These are phyloP conservation scores for Lipomyces yamanashiensis DNA, from an alignment of 805 yeast genomes.

Conservation along the genomic window DNA sequence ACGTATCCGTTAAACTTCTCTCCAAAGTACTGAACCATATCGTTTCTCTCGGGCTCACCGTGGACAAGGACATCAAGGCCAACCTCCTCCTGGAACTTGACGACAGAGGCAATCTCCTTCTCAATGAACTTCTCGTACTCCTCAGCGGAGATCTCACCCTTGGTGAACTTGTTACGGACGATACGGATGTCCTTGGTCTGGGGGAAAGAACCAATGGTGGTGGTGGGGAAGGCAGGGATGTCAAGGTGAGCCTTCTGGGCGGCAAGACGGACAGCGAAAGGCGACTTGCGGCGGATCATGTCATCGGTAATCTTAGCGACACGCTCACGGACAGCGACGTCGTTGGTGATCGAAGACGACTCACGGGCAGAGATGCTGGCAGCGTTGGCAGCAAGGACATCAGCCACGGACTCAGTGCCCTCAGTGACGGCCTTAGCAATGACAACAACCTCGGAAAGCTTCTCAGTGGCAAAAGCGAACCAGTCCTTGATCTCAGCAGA, in stretches of 20 bases:
- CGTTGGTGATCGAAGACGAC: conserved; percentile 86
- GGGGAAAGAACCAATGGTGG: conserved; percentile 99
- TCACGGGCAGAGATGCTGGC: conserved; percentile 82
- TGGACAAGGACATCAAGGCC: conserved; percentile 98
- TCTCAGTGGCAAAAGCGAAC: conserved; percentile 99
- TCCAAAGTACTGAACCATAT: conserved; percentile 99
- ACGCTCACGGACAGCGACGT: conserved; percentile 87
- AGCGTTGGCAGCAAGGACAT: conserved; percentile 82
- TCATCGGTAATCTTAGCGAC: conserved; percentile 71
- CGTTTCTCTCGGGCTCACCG: conserved; percentile 99
- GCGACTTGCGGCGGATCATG: conserved; percentile 77
- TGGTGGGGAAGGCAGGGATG: conserved; percentile 99
- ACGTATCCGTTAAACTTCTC: conserved; percentile 98
- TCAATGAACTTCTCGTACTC: conserved; percentile 96
- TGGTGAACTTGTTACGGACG: conserved; percentile 96
- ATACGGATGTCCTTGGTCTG: conserved; percentile 99
- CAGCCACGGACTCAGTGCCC: conserved; percentile 67
- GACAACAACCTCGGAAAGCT: conserved; percentile 86
- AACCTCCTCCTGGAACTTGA: conserved; percentile 98
- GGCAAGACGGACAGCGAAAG: conserved; percentile 84
- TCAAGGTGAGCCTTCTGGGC: conserved; percentile 86
- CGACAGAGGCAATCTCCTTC: conserved; percentile 92
- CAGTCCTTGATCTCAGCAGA: conserved; percentile 89
- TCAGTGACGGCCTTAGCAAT: conserved; percentile 87
- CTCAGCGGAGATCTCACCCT: conserved; percentile 94